Evolutionary conservation across 2,329 filamentous ascomycete species (phyloP).

Genomic region (Penicillium freii): DNA sequence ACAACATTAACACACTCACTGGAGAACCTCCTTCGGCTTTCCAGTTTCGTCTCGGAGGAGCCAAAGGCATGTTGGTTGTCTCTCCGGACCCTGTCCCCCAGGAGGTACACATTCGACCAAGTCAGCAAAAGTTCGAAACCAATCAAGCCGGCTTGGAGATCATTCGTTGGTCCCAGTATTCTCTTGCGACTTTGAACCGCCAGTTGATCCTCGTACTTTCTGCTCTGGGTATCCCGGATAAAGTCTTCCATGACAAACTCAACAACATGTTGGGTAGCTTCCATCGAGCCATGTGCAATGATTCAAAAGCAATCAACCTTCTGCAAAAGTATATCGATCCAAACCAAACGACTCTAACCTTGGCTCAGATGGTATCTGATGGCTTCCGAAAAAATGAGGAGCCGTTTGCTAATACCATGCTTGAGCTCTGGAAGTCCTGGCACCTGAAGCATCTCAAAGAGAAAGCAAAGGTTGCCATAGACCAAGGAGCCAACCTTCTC

Average conservation of each 20-base stretch:
- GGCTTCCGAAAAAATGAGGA: conserved; percentile 75
- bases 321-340: conserved; percentile 77
- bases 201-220: conserved; percentile 87
- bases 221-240: conserved; percentile 67
- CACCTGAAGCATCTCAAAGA: conserved; percentile 87
- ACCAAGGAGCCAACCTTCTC: conserved; percentile 80
- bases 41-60: conserved; percentile 89
- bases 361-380: conserved; percentile 73
- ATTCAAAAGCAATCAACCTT: conserved; percentile 62
- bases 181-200: conserved; percentile 78
- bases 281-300: conserved; percentile 66
- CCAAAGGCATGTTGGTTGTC: conserved; percentile 81
- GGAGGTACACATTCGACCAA: conserved; percentile 75
- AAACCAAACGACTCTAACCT: conserved; percentile 71
- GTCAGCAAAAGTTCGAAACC: conserved; percentile 82
- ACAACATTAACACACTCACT: conserved; percentile 57
- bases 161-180: conserved; percentile 73
- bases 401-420: conserved; percentile 75
- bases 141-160: conserved; percentile 75
- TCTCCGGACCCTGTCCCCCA: conserved; percentile 66
- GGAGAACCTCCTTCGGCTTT: conserved; percentile 71
- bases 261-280: conserved; percentile 66
- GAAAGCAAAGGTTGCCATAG: conserved; percentile 80
- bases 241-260: conserved; percentile 67
- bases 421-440: conserved; percentile 85